Conservation (phyloP, 192 early-diverging fungal species). For the Rhizophagus clarus region DNA sequence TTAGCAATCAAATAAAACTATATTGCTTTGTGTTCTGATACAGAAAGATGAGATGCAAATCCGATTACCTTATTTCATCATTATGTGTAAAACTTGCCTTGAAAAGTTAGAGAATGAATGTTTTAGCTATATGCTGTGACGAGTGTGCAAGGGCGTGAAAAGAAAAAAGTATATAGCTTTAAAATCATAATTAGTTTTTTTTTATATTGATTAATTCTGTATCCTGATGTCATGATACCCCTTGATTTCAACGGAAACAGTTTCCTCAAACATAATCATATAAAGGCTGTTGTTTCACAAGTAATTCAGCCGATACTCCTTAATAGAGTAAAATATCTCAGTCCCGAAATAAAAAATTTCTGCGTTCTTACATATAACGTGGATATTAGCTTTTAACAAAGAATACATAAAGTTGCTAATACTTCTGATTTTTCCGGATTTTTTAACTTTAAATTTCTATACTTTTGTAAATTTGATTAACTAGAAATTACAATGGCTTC, state of each 20-base stretch:
- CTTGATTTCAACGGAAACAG: neutral
- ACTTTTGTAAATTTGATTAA: neutral
- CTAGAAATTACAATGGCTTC: conserved; percentile 38
- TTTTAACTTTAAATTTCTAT: neutral
- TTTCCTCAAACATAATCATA: neutral
- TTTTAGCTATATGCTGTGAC: neutral
- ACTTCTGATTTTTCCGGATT: neutral
- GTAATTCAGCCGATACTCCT: conserved; percentile 5
- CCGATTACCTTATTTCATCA: neutral
- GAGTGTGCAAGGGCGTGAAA: conserved; percentile 4
- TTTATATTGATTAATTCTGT: neutral
- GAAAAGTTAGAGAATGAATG: neutral
- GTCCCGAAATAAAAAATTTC: neutral
- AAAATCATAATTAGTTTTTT: neutral
- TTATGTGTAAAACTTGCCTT: too few species aligned
- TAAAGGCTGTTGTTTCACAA: conserved; percentile 1
- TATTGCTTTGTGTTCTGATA: neutral
- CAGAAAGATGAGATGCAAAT: neutral
- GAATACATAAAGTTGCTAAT: neutral
- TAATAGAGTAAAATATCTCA: neutral
- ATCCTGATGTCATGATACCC: neutral
- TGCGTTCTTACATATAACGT: neutral
- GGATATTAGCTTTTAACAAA: neutral
- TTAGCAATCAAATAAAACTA: neutral
- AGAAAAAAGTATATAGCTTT: neutral